Evolutionary conservation across 2,329 filamentous ascomycete genomes (phyloP), one percentile per base, ranked within the genome.

Genomic region (Myriangium duriaei): DNA sequence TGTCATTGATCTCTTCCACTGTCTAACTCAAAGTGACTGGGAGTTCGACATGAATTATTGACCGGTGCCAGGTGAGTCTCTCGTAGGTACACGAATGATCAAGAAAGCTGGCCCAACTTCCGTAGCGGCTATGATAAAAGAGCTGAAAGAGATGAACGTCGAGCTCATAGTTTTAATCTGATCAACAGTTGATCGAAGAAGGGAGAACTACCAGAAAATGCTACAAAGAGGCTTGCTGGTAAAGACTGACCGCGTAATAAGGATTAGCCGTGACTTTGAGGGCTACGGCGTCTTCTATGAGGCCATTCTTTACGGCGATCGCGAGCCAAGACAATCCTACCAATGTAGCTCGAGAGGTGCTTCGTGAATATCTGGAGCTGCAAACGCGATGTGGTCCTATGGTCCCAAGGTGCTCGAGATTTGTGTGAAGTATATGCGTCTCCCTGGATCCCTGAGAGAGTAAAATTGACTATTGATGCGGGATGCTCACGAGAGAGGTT

Each of bases 141-240:
- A 80, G 51, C 62, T 80, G 1, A 62, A 70, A 30, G 60, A 65
- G 0, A 53, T 81, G 42, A 62, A 65, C 0, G 68, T 80, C 32
- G 74, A 81, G 48, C 62, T 79, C 3, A 80, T 81, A 74, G 72
- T 81, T 0, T 79, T 74, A 0, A 69, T 81, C 46, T 81, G 77
- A 76, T 76, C 76, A 0, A 79, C 74, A 0, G 74, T 81, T 1
- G 73, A 79, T 37, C 64, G 62, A 10, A 49, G 53, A 2, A 74
- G 69, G 0, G 69, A 74, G 30, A 78, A 78, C 50, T 79, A 69
- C 48, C 47, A 63, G 0, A 68, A 78, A 44, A 78, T 80, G 73
- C 55, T 76, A 0, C 70, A 74, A 39, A 62, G 64, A 7, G 76
- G 76, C 0, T 62, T 70, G 3, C 63, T 81, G 2, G 74, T 80